Evolutionary conservation across 148 eudicot species (phyloP), one percentile per base, ranked within the genome.

Genomic region (Cornus florida): DNA sequence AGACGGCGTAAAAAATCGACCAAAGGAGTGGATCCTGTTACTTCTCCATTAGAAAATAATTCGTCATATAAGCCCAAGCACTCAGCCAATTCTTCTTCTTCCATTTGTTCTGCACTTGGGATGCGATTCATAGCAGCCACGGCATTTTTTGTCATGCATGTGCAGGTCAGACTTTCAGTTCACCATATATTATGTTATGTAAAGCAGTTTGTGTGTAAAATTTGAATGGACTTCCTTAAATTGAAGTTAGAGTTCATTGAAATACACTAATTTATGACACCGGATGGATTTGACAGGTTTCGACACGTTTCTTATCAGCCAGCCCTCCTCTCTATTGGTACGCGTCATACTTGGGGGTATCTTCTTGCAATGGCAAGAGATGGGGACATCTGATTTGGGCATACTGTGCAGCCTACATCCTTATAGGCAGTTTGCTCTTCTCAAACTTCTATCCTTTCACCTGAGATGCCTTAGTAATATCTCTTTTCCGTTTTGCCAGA

Each of bases 361-460:
- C 88, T 75, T 70, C 75, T 4, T 79, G 77, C 53, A 69, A 43
- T 66, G 76, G 88, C 68, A 87, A 85, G 80, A 89, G 84, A 76
- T 91, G 90, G 92, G 91, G 90, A 22, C 79, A 87, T 77, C 64
- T 91, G 65, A 89, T 96, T 69, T 93, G 95, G 95, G 85, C 82
- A 12, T 96, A 93, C 77, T 90, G 91, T 69, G 86, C 86, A 41
- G 88, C 94, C 33, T 96, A 93, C 84, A 90, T 93, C 75, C 84
- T 94, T 67, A 90, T 97, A 41, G 99, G 99, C 77, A 97, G 95
- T 84, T 86, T 97, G 80, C 94, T 92, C 53, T 97, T 97, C 81
- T 91, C 98, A 64, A 92, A 94, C 88, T 97, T 97, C 79, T 97
- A 94, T 77, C 99, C 99, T 35, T 97, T 97, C 81, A 97, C 99